phyloP scores from a whole-genome alignment of 2,329 filamentous ascomycete species.

The Talaromyces sp. region DNA sequence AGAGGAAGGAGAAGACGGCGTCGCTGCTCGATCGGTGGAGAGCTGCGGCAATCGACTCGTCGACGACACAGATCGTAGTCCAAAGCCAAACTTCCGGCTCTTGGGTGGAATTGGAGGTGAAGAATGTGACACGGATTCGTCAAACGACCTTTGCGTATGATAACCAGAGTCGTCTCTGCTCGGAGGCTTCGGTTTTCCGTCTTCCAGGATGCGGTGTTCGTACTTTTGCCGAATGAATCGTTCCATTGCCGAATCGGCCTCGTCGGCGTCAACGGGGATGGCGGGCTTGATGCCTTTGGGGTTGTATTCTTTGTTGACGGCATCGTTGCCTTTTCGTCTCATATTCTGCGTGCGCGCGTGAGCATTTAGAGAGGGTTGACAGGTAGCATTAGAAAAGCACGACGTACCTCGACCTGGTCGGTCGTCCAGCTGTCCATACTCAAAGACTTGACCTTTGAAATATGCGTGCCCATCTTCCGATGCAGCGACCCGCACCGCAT shows the following conservation, averaged over 20 bases:
- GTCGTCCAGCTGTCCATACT: slow-evolving; percentile 97
- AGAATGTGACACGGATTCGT: slow-evolving; percentile 39
- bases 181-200: slow-evolving; percentile 39
- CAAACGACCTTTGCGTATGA: slow-evolving; percentile 41
- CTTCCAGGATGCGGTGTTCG: slow-evolving; percentile 57
- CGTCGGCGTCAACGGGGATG: slow-evolving; percentile 83
- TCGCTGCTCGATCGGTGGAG: slow-evolving; percentile 30
- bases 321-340: slow-evolving; percentile 82
- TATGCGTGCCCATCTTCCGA: slow-evolving; percentile 93
- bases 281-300: slow-evolving; percentile 75
- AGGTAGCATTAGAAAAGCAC: slow-evolving; percentile 47
- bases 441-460: slow-evolving; percentile 97
- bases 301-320: slow-evolving; percentile 86
- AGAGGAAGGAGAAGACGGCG: slow-evolving; percentile 19
- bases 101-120: slow-evolving; percentile 54
- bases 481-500: slow-evolving; percentile 96
- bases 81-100: slow-evolving; percentile 58
- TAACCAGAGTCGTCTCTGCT: slow-evolving; percentile 55
- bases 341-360: slow-evolving; percentile 70
- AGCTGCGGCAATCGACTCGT: slow-evolving; percentile 59
- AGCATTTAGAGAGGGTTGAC: not conserved
- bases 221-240: slow-evolving; percentile 94
- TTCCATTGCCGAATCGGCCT: slow-evolving; percentile 91
- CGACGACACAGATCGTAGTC: slow-evolving; percentile 64
- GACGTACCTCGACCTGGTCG: slow-evolving; percentile 87